phyloP scores from a whole-genome alignment of 2,329 filamentous ascomycete species.

The Curvularia lunata region DNA sequence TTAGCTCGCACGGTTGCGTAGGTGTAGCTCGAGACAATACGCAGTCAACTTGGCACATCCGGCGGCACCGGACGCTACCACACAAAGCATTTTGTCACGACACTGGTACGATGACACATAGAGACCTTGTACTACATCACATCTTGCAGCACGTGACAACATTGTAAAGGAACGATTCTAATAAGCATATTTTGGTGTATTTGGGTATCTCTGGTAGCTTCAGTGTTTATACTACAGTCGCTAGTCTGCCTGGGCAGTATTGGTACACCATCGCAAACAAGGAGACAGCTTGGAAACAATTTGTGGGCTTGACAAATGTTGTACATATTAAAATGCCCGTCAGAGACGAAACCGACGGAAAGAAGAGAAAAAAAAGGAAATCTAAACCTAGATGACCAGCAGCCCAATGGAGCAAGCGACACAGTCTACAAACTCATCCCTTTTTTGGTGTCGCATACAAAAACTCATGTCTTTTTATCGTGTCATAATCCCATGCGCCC shows the following conservation, averaged over 20 bases:
- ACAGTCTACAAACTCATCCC: slow-evolving; percentile 14
- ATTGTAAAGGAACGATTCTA: too few relatives aligned
- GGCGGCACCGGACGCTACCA: too few relatives aligned
- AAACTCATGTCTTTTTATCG: slow-evolving; percentile 21
- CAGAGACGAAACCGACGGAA: slow-evolving; percentile 4
- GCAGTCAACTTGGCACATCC: too few relatives aligned
- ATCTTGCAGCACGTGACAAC: too few relatives aligned
- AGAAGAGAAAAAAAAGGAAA: slow-evolving; percentile 3
- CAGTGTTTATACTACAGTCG: too few relatives aligned
- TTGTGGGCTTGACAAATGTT: slow-evolving; percentile 6
- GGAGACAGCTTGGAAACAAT: not conserved
- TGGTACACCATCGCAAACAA: too few relatives aligned
- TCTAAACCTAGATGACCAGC: slow-evolving; percentile 12
- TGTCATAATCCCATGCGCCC: slow-evolving; percentile 18
- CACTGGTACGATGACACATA: not conserved
- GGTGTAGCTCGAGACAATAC: not conserved
- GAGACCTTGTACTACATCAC: not conserved
- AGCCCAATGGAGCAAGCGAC: slow-evolving; percentile 1
- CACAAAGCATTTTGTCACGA: not conserved
- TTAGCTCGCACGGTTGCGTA: not conserved
- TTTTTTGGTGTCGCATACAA: slow-evolving; percentile 18
- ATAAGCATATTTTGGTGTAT: too few relatives aligned
- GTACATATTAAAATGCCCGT: slow-evolving; percentile 19
- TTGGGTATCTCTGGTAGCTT: too few relatives aligned
- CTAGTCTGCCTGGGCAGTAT: too few relatives aligned